These are phyloP conservation scores for Raphidocelis subcapitata DNA, from an alignment of 139 green algal species.

Conservation along the genomic window DNA sequence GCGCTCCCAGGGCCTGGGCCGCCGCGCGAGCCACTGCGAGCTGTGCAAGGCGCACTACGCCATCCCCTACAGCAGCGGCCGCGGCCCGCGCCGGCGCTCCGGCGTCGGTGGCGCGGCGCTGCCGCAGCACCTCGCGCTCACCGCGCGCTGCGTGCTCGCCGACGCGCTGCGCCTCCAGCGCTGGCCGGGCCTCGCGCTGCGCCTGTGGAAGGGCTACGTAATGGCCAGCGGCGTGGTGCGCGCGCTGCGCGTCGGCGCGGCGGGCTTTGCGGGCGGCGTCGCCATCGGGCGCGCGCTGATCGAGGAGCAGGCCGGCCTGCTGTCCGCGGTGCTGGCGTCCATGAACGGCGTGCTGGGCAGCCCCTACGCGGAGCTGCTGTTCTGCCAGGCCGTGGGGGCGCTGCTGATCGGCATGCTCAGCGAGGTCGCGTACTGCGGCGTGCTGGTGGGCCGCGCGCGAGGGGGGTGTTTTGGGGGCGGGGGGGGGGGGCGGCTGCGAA, in stretches of 20 bases:
- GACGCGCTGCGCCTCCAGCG: no score
- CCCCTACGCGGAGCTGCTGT: not conserved
- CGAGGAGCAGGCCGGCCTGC: constrained; percentile 26
- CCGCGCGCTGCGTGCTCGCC: no score
- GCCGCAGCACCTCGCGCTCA: no score
- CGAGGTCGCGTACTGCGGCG: constrained; percentile 26
- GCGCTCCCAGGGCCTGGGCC: constrained; percentile 7
- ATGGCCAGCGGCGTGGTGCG: not conserved
- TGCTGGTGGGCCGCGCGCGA: no score
- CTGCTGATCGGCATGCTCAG: constrained; percentile 30
- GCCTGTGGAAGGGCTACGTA: no score
- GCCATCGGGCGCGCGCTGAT: constrained; percentile 15
- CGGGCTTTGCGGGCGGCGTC: constrained; percentile 17
- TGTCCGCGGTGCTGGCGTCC: constrained; percentile 10
- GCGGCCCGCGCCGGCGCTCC: no score
- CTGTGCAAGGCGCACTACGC: constrained; percentile 29
- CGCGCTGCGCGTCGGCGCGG: constrained; percentile 8
- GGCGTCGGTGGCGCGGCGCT: not conserved
- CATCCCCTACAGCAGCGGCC: not conserved
- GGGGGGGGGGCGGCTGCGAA: no score
- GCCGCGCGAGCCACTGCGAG: constrained; percentile 20
- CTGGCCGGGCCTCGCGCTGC: no score
- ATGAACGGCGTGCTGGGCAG: constrained; percentile 13
- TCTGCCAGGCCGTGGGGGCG: constrained; percentile 23
- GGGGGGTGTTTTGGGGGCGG: no score